Evolutionary conservation across 1,284 basidiomycete species (phyloP), one percentile per base, ranked within the genome.

Genomic region (Naganishia sp.): DNA sequence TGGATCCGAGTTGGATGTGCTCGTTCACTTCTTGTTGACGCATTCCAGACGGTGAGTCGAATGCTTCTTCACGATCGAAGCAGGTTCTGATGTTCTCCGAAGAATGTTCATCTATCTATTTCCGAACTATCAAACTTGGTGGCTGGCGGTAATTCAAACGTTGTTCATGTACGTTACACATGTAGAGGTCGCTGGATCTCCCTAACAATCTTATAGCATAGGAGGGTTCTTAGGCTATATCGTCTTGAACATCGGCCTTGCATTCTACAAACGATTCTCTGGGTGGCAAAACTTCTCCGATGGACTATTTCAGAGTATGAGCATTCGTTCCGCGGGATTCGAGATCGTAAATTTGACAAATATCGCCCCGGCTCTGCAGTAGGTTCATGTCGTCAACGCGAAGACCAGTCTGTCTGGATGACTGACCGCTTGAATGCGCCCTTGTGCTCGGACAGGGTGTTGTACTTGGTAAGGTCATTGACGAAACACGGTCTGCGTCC

Each of bases 101-200:
- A 75, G 75, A 46, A 74, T 74, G 66, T 77, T 75, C 56, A 63
- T 77, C 25, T 77, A 77, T 59, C 70, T 77, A 13, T 77, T 75
- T 45, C 75, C 75, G 3, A 74, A 70, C 48, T 72, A 77, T 69
- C 75, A 77, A 55, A 73, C 75, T 2, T 77, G 75, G 75, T 75
- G 72, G 46, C 70, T 77, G 3, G 65, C 71, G 25, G 63, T 73
- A 16, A 68, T 72, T 11, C 65, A 75, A 1, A 33, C 69, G 0
- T 67, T 67, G 11, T 73, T 76, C 68, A 71, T 72, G 74, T 76
- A 49, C 70, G 73, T 66, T 18, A 10, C 11, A 25, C 33, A 33
- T 10, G 6, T 18, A 36, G 16, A 11, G 5, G 5, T 2, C 15
- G 16, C 18, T 9, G 13, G 53, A n/a, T 39, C n/a, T 10, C 18